Base-by-base conservation (phyloP, 768 basidiomycete species). In the Daedalea quercina region DNA sequence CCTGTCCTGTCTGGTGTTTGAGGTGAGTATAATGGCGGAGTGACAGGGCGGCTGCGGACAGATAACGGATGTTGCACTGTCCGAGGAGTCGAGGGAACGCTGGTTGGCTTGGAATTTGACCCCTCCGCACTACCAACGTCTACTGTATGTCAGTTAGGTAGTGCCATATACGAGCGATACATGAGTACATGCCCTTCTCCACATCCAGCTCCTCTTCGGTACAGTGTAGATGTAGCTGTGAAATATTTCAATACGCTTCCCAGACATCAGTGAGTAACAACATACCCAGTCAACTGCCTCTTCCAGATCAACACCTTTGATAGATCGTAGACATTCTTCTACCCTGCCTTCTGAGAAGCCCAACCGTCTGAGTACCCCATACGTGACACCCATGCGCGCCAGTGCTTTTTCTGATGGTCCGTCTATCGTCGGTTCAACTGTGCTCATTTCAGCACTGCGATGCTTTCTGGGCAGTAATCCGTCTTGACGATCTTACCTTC, bases 271-370 rank as follows among this genome's bases (percentile, higher is more conserved):
- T 0, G 23, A 19, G 4, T 35, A 34, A 23, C 47, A 47, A 22
- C 81, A 52, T 58, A 95, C 92, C 95, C 95, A 97, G 63, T 94
- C 87, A 50, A 88, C 78, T 9, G 90, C 92, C 48, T 92, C 87
- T 15, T 97, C 94, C n/a, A 92, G 70, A 23, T 90, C 89, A 28
- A 86, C 69, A 12, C 84, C 79, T 24, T 72, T 67, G 24, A 91
- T 80, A 6, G 75, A 67, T 47, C 72, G 69, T 43, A 98, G 67
- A 65, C 92, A 96, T 59, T 87, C 77, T 46, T 80, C 75, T 6
- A 92, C 85, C 49, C 79, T 72, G 11, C 75, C 75, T 60, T 89
- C 82, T 1, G 76, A 67, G 64, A 92, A 92, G 3, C 90, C 90
- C 22, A 94, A 73, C 45, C 88, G 78, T 56, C 86, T 74, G 23